These are phyloP conservation scores for Aspergillus indologenus DNA, from an alignment of 495 filamentous ascomycete species.

Conservation along the genomic window DNA sequence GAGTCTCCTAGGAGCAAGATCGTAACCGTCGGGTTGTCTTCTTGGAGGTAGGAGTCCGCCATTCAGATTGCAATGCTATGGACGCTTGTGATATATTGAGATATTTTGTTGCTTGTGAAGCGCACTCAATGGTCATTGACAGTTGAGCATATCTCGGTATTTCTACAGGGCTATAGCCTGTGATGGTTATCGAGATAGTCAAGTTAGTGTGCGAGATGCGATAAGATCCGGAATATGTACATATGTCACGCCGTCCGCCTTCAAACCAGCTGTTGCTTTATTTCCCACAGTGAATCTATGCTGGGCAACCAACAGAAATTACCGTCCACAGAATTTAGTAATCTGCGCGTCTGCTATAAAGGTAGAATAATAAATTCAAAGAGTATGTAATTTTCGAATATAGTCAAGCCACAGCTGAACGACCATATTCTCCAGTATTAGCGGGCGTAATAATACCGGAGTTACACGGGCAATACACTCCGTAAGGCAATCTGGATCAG, in stretches of 20 bases:
- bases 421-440: background rate
- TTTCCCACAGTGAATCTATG: background rate
- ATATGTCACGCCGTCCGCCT: background rate
- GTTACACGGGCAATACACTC: background rate
- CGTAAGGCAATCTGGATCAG: background rate
- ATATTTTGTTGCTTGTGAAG: too few relatives aligned
- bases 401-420: too few relatives aligned
- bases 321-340: too few relatives aligned
- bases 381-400: too few relatives aligned
- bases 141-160: too few relatives aligned
- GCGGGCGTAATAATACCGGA: background rate
- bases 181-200: too few relatives aligned
- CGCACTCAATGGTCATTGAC: too few relatives aligned
- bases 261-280: background rate
- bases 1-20: constrained; percentile 79
- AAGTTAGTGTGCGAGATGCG: background rate
- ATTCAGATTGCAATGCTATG: background rate
- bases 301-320: too few relatives aligned
- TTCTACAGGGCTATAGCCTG: too few relatives aligned
- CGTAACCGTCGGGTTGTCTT: constrained; percentile 44
- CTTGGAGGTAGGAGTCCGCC: constrained; percentile 8
- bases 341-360: too few relatives aligned
- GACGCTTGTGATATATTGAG: too few relatives aligned
- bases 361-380: too few relatives aligned
- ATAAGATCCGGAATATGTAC: background rate